Conservation (phyloP, 257 asterid genomes). For the Capsicum chinense region DNA sequence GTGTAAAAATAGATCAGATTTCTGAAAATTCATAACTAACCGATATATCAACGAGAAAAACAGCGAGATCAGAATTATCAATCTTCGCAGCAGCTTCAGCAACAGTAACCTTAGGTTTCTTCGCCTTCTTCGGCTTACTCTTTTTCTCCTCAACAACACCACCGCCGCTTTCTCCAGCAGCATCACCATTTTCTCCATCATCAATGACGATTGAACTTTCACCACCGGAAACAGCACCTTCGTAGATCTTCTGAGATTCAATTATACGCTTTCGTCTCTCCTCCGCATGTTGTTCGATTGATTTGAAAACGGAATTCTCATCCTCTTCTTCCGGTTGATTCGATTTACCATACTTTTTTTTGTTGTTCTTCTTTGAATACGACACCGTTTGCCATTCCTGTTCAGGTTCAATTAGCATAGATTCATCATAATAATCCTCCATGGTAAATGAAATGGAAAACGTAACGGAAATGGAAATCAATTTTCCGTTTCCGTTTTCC, state of each 20-base stretch:
- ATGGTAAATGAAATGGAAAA: slow-evolving; percentile 3
- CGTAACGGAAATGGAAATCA: not conserved
- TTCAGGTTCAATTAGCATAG: slow-evolving; percentile 22
- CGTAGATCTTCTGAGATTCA: slow-evolving; percentile 34
- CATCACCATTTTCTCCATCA: too few relatives aligned
- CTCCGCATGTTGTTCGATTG: slow-evolving; percentile 43
- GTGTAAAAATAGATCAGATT: not conserved
- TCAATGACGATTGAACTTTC: not conserved
- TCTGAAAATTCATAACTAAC: slow-evolving; percentile 25
- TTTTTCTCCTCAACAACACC: slow-evolving; percentile 37
- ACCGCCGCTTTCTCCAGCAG: too few relatives aligned
- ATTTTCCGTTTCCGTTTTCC: slow-evolving; percentile 1
- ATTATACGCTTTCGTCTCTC: slow-evolving; percentile 37
- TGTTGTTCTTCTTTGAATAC: slow-evolving; percentile 39
- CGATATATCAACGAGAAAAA: slow-evolving; percentile 44
- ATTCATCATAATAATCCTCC: slow-evolving; percentile 24
- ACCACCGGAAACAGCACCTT: not conserved
- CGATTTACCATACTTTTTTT: slow-evolving; percentile 18
- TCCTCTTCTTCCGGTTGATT: not conserved
- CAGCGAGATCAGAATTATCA: slow-evolving; percentile 44
- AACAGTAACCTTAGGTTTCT: slow-evolving; percentile 51
- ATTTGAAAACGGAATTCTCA: slow-evolving; percentile 33
- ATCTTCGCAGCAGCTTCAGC: slow-evolving; percentile 51
- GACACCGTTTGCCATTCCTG: slow-evolving; percentile 45
- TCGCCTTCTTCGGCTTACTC: slow-evolving; percentile 42